Conservation (phyloP, 495 filamentous ascomycete species). For the Aspergillus indologenus region DNA sequence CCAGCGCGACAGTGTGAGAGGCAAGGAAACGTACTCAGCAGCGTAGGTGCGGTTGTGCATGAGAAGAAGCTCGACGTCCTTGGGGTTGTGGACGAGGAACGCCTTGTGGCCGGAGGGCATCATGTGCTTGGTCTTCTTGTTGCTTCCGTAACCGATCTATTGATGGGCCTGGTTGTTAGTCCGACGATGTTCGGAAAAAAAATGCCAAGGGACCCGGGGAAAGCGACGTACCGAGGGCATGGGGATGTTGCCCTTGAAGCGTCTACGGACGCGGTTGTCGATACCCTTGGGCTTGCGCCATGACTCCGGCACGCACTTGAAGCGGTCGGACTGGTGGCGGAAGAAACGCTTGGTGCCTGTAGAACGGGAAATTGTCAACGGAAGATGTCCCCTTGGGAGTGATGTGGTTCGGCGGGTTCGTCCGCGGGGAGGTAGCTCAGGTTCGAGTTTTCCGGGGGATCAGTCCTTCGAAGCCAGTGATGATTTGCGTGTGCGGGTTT, state of each 20-base stretch:
- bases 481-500: neutral
- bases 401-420: neutral
- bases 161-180: too few relatives aligned
- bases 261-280: constrained; percentile 84
- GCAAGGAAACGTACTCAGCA: constrained; percentile 74
- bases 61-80: constrained; percentile 93
- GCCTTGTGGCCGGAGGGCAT: constrained; percentile 99
- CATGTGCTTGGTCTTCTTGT: constrained; percentile 98
- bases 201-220: too few relatives aligned
- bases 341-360: constrained; percentile 84
- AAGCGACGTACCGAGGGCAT: constrained; percentile 89
- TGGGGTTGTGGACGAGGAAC: constrained; percentile 94
- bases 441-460: neutral
- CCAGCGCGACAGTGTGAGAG: neutral
- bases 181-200: too few relatives aligned
- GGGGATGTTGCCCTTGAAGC: constrained; percentile 89
- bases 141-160: constrained; percentile 95
- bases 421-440: neutral
- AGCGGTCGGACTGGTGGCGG: constrained; percentile 95
- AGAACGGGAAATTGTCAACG: constrained; percentile 8
- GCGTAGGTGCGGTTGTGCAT: constrained; percentile 99
- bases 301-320: constrained; percentile 77
- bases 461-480: neutral
- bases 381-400: neutral
- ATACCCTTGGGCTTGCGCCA: constrained; percentile 99